Percentiles rank a stretch among this genome's conserved stretches.
phyloP scores from a whole-genome alignment of 1,139 yeast species.

The Magnusiomyces suaveolens region DNA sequence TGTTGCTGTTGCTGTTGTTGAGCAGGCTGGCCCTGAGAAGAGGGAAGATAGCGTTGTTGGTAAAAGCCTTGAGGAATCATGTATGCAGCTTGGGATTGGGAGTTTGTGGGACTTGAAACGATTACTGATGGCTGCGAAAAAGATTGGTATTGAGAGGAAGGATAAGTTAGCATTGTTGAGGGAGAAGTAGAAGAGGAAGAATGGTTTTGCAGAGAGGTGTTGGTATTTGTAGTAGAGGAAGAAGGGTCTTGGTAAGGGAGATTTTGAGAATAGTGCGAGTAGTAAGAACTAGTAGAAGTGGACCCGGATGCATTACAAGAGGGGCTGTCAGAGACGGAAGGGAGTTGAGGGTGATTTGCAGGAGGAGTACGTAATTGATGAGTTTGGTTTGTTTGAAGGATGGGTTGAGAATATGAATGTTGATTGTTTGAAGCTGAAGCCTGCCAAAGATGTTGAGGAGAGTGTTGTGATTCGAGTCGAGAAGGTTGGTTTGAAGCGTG shows the following conservation, averaged over 20 bases:
- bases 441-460: too few species aligned
- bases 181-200: background rate
- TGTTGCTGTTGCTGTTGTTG: slow-evolving; percentile 2
- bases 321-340: background rate
- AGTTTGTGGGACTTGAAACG: background rate
- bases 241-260: background rate
- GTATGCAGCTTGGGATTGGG: background rate
- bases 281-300: background rate
- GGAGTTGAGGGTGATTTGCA: background rate
- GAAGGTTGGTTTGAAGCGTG: too few species aligned
- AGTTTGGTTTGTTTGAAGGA: too few species aligned
- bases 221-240: background rate
- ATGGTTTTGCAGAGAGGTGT: background rate
- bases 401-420: too few species aligned
- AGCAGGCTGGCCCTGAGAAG: background rate
- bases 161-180: background rate
- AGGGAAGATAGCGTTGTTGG: background rate
- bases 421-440: too few species aligned
- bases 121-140: background rate
- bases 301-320: background rate
- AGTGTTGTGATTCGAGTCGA: too few species aligned
- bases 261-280: background rate
- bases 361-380: too few species aligned
- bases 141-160: background rate
- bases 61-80: slow-evolving; percentile 1